Evolutionary conservation across 2,329 filamentous ascomycete species (phyloP).

Genomic region (Penicillium sp.): DNA sequence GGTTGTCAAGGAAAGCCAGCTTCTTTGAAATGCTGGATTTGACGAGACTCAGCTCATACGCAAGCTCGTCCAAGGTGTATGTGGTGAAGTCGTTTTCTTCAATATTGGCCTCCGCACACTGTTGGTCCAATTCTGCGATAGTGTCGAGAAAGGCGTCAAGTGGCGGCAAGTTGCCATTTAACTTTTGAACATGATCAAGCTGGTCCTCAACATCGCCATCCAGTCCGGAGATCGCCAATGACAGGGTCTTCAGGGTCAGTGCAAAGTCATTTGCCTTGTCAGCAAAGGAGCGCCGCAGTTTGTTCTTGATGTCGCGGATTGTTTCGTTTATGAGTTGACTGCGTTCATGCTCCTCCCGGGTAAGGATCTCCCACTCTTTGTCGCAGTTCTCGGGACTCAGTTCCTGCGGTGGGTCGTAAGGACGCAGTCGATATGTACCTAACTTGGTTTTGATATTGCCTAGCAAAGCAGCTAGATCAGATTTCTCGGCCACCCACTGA

Average conservation of each 20-base stretch:
- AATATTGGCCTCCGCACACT: slow-evolving; percentile 94
- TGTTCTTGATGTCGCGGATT: slow-evolving; percentile 98
- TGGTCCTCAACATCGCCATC: slow-evolving; percentile 98
- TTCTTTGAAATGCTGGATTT: slow-evolving; percentile 94
- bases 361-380: slow-evolving; percentile 72
- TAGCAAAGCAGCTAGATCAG: slow-evolving; percentile 83
- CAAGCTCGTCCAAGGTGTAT: slow-evolving; percentile 94
- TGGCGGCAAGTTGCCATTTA: slow-evolving; percentile 81
- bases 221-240: slow-evolving; percentile 90
- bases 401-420: slow-evolving; percentile 85
- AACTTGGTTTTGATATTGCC: slow-evolving; percentile 99
- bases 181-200: slow-evolving; percentile 76
- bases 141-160: slow-evolving; percentile 88
- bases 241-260: slow-evolving; percentile 88
- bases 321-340: slow-evolving; percentile 97
- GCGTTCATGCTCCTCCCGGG: slow-evolving; percentile 79
- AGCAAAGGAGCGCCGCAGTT: slow-evolving; percentile 84
- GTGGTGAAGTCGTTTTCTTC: slow-evolving; percentile 99
- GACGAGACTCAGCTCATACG: slow-evolving; percentile 88
- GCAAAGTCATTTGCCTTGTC: slow-evolving; percentile 99
- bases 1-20: slow-evolving; percentile 92
- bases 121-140: slow-evolving; percentile 79
- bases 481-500: slow-evolving; percentile 96
- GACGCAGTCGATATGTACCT: slow-evolving; percentile 84
- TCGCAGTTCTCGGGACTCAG: slow-evolving; percentile 80